A percentile compares a stretch with the other conserved stretches of the same genome.
Conservation (phyloP, 495 filamentous ascomycete genomes). For the Extremus antarcticus region DNA sequence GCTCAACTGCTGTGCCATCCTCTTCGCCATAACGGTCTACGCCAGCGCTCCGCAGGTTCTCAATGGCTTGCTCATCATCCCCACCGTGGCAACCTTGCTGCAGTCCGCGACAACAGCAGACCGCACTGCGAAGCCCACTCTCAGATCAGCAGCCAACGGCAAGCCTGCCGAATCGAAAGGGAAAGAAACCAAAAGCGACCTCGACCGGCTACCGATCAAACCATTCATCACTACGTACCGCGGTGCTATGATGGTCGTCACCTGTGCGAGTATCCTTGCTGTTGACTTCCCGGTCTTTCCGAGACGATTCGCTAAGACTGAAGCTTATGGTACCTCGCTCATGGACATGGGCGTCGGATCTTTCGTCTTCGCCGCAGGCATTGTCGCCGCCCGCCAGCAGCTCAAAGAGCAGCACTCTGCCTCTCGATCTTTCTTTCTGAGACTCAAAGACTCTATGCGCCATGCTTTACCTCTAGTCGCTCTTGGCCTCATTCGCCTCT, state of each 20-base stretch:
- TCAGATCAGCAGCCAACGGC: conserved; percentile 5
- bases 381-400: conserved; percentile 82
- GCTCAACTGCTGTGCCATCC: conserved; percentile 67
- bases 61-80: conserved; percentile 60
- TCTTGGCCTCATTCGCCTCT: conserved; percentile 69
- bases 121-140: conserved; percentile 11
- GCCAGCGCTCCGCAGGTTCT: conserved; percentile 63
- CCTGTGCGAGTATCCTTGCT: conserved; percentile 86
- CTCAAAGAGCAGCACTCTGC: conserved; percentile 47
- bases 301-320: conserved; percentile 89
- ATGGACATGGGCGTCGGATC: conserved; percentile 98
- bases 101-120: conserved; percentile 1
- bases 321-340: conserved; percentile 94
- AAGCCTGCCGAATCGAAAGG: conserved; percentile 1
- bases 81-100: conserved; percentile 45
- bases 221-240: conserved; percentile 88
- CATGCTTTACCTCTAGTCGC: conserved; percentile 75
- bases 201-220: conserved; percentile 60
- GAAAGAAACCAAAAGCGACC: conserved; percentile 5
- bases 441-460: conserved; percentile 43
- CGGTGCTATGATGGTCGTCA: conserved; percentile 84
- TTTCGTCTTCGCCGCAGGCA: conserved; percentile 90
- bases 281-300: conserved; percentile 93
- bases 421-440: conserved; percentile 6
- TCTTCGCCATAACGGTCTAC: conserved; percentile 82